Percentiles rank a stretch among this genome's conserved stretches.
These are phyloP conservation scores for Phenoliferia sp. DNA, from an alignment of 1,284 basidiomycete species.

Conservation along the genomic window DNA sequence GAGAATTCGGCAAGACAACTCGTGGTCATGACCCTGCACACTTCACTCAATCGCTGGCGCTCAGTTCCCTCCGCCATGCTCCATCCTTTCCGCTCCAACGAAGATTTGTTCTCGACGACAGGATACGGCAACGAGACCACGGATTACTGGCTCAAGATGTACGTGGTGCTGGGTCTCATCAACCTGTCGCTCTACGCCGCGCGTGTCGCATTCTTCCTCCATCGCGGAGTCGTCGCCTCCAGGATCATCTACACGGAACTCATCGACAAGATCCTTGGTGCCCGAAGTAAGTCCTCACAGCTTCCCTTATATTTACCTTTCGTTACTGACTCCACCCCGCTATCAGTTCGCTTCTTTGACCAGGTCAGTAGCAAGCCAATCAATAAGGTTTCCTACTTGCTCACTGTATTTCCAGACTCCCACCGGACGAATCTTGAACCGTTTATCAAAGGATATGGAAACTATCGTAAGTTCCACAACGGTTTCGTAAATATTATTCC, in stretches of 20 bases:
- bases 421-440: conserved; percentile 50
- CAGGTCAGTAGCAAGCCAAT: background rate
- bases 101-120: background rate
- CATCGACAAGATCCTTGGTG: conserved; percentile 28
- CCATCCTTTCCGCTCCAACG: background rate
- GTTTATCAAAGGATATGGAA: conserved; percentile 42
- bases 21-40: background rate
- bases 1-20: background rate
- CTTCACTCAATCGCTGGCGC: background rate
- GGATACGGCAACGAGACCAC: conserved; percentile 1
- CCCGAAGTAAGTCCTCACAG: conserved; percentile 29
- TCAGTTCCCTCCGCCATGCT: background rate
- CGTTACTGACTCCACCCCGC: background rate
- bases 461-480: conserved; percentile 6
- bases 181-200: conserved; percentile 21
- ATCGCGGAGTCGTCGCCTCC: conserved; percentile 28
- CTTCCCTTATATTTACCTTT: background rate
- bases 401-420: conserved; percentile 21
- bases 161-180: conserved; percentile 24
- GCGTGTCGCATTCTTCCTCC: conserved; percentile 27
- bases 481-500: too few relatives aligned
- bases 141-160: conserved; percentile 33
- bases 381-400: background rate
- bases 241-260: conserved; percentile 25
- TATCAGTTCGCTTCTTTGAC: background rate